Evolutionary conservation across 805 yeast species (phyloP).

Genomic region (Yamadazyma paraphyllophila): DNA sequence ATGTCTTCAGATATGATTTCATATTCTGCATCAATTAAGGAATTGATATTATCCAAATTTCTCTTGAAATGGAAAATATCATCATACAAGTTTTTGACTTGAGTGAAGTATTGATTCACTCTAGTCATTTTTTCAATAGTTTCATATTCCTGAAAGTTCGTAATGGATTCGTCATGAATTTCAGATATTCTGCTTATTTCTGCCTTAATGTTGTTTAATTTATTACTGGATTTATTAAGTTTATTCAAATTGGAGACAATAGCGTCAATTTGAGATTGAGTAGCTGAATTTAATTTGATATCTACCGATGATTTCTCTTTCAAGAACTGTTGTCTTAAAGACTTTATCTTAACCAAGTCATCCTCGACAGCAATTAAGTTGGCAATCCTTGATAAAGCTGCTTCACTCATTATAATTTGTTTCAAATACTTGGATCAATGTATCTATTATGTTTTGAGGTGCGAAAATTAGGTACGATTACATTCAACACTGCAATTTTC

Average conservation of each 20-base stretch:
- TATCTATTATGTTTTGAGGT: conserved; percentile 5
- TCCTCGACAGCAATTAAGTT: conserved; percentile 42
- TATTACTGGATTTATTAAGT: conserved; percentile 45
- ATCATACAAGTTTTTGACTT: conserved; percentile 61
- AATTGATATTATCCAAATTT: conserved; percentile 49
- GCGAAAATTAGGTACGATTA: background rate
- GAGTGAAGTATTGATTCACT: conserved; percentile 69
- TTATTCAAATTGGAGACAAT: conserved; percentile 52
- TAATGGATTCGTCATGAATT: conserved; percentile 54
- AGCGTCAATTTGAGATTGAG: conserved; percentile 60
- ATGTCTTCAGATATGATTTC: conserved; percentile 34
- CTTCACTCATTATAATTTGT: conserved; percentile 32
- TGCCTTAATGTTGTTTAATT: conserved; percentile 34
- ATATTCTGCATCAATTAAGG: conserved; percentile 47
- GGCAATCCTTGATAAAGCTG: conserved; percentile 39
- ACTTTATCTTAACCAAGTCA: conserved; percentile 55
- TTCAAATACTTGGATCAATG: background rate
- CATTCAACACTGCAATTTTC: background rate
- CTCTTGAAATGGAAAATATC: conserved; percentile 58
- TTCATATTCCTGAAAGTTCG: conserved; percentile 64
- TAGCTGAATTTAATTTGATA: conserved; percentile 66
- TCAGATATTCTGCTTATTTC: conserved; percentile 45
- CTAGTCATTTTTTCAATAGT: conserved; percentile 65
- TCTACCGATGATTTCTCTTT: conserved; percentile 78
- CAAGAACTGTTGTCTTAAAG: conserved; percentile 51